These are phyloP conservation scores for Backusella mclennaniae DNA, from an alignment of 192 early-diverging fungal genomes.

Conservation along the genomic window DNA sequence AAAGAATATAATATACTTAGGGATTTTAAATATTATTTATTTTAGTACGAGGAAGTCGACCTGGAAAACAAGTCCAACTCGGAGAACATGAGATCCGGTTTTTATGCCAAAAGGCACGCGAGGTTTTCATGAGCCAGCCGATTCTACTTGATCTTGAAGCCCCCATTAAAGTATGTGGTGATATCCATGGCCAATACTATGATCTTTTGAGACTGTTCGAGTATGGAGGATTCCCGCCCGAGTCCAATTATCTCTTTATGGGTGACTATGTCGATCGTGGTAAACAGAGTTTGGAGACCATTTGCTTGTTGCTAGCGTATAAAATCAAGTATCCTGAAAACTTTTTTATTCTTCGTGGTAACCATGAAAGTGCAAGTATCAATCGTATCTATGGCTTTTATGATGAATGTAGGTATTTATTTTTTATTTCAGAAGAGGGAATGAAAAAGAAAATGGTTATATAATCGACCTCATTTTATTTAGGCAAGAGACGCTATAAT, in stretches of 20 bases:
- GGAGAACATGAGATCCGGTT: constrained; percentile 93
- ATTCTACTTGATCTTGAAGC: constrained; percentile 92
- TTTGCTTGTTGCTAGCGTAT: constrained; percentile 95
- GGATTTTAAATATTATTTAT: neutral
- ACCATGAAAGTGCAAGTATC: constrained; percentile 93
- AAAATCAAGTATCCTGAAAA: constrained; percentile 99
- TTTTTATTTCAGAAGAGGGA: neutral
- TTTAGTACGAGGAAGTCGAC: constrained; percentile 89
- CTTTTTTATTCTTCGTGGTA: constrained; percentile 98
- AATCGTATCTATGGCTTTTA: constrained; percentile 94
- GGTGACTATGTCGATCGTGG: constrained; percentile 98
- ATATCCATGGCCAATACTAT: constrained; percentile 96
- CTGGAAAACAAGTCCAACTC: constrained; percentile 95
- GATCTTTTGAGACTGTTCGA: constrained; percentile 95
- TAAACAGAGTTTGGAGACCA: constrained; percentile 98
- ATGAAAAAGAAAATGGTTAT: neutral
- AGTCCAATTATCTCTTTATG: constrained; percentile 95
- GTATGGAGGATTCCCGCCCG: constrained; percentile 94
- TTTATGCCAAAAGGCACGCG: constrained; percentile 90
- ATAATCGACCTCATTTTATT: neutral
- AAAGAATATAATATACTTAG: neutral
- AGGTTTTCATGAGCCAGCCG: constrained; percentile 93
- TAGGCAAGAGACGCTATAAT: constrained; percentile 79
- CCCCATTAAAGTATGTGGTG: constrained; percentile 94
- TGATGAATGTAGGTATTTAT: constrained; percentile 76